Base-by-base conservation (phyloP, 2,329 filamentous ascomycete genomes). In the Fusarium odoratissimum region DNA sequence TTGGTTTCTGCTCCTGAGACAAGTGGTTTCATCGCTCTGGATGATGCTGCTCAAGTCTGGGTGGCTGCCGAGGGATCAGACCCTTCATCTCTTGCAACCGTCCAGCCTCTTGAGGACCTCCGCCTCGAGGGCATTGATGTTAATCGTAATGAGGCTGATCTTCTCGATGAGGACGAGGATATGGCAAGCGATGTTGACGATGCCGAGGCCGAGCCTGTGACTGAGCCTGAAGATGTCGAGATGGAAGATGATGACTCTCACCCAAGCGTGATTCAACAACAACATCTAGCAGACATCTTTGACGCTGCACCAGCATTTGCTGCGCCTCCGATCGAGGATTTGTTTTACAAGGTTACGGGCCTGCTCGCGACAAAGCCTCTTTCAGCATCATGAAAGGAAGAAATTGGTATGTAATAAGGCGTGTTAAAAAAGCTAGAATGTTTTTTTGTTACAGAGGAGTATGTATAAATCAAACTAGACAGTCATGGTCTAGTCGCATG, bases 21-120 rank as follows among this genome's bases (percentile, higher is more conserved):
- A 4, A 90, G 89, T 49, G 94, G 94, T 8, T 97, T 94, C 79
- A 84, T 96, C 42, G 83, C 92, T 14, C 82, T 97, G 10, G 94
- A 97, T 79, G 87, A 91, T n/a, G 86, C 89, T 1, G 93, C 94
- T 19, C 91, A 93, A 76, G 85, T 97, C 42, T 91, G 90, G 83
- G 88, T 88, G 33, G 79, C 91, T 40, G 84, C 86, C 41, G 89
- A 92, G 78, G 88, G 88, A 75, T 88, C 88, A 37, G 86, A 89
- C 64, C 85, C 88, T 35, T 83, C 84, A 6, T 83, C 86, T 5
- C 80, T 88, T 4, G 81, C 85, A 7, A 83, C 89, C 30, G 87
- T 87, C 8, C 87, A 88, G 75, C 86, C 89, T 19, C 83, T 90
- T 37, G 85, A 86, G 30, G 87, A 89, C 46, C 82, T 90, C 49